phyloP scores from a whole-genome alignment of 176 grass and related monocot species.

The Oryza glumipatula region DNA sequence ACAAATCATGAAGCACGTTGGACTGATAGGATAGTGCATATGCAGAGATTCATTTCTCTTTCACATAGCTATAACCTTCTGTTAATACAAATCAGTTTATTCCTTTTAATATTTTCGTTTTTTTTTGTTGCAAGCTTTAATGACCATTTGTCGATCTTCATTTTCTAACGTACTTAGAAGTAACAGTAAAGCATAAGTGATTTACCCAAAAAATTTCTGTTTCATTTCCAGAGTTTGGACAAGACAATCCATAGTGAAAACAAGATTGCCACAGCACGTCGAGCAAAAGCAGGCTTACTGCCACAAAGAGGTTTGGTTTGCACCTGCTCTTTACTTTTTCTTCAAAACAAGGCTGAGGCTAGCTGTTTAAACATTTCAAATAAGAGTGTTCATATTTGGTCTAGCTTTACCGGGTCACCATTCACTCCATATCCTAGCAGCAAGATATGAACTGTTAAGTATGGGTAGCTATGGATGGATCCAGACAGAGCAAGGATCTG shows the following conservation, averaged over 20 bases:
- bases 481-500: slow-evolving; percentile 22
- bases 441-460: background rate
- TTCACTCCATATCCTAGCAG: background rate
- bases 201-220: slow-evolving; percentile 24
- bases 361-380: slow-evolving; percentile 18
- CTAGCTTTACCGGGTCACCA: slow-evolving; percentile 8
- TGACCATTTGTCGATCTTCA: slow-evolving; percentile 27
- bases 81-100: background rate
- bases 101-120: background rate
- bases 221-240: slow-evolving; percentile 37
- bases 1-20: background rate
- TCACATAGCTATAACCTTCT: background rate
- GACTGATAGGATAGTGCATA: background rate
- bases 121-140: background rate
- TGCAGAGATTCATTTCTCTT: background rate
- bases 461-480: slow-evolving; percentile 29
- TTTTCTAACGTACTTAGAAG: slow-evolving; percentile 7
- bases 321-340: background rate
- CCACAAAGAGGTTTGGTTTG: slow-evolving; percentile 29
- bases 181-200: background rate
- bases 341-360: background rate
- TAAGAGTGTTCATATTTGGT: slow-evolving; percentile 30
- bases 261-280: background rate
- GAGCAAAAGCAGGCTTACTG: slow-evolving; percentile 13
- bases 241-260: slow-evolving; percentile 20